Percentiles rank a stretch among this genome's conserved stretches.
Conservation (phyloP, 2,329 filamentous ascomycete species). For the Cladobotryum protrusum region DNA sequence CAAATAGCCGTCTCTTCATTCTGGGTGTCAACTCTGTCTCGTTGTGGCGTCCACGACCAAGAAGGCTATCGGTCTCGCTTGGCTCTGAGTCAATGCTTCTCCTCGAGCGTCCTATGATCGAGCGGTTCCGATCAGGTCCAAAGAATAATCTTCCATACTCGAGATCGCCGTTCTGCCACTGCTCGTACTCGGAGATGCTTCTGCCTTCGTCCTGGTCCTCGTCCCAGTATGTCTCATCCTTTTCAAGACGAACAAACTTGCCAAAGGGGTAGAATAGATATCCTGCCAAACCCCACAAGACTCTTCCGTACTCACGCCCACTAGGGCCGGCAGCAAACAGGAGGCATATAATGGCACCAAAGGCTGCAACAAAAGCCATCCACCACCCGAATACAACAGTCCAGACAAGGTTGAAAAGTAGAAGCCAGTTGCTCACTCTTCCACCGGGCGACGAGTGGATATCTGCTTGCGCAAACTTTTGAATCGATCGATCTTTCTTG, state of each 20-base stretch:
- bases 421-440: slow-evolving; percentile 74
- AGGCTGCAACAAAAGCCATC: slow-evolving; percentile 70
- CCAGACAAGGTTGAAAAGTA: slow-evolving; percentile 87
- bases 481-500: slow-evolving; percentile 94
- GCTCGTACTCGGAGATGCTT: slow-evolving; percentile 97
- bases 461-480: slow-evolving; percentile 91
- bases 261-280: slow-evolving; percentile 97
- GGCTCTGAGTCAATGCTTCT: slow-evolving; percentile 80
- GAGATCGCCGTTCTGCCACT: slow-evolving; percentile 96
- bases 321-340: slow-evolving; percentile 73
- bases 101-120: slow-evolving; percentile 78
- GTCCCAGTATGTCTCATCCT: slow-evolving; percentile 88
- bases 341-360: slow-evolving; percentile 73
- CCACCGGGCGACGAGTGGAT: slow-evolving; percentile 93
- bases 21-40: slow-evolving; percentile 36
- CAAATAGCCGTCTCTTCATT: slow-evolving; percentile 82
- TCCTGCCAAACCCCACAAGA: slow-evolving; percentile 74
- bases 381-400: slow-evolving; percentile 93
- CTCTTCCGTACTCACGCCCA: slow-evolving; percentile 75
- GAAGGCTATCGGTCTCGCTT: slow-evolving; percentile 82
- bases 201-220: slow-evolving; percentile 94
- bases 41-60: slow-evolving; percentile 55
- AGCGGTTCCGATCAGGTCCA: slow-evolving; percentile 70
- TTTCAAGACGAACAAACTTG: slow-evolving; percentile 87
- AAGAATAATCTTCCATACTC: slow-evolving; percentile 96